phyloP scores from a whole-genome alignment of 2,329 filamentous ascomycete species.

The Didymella segeticola region DNA sequence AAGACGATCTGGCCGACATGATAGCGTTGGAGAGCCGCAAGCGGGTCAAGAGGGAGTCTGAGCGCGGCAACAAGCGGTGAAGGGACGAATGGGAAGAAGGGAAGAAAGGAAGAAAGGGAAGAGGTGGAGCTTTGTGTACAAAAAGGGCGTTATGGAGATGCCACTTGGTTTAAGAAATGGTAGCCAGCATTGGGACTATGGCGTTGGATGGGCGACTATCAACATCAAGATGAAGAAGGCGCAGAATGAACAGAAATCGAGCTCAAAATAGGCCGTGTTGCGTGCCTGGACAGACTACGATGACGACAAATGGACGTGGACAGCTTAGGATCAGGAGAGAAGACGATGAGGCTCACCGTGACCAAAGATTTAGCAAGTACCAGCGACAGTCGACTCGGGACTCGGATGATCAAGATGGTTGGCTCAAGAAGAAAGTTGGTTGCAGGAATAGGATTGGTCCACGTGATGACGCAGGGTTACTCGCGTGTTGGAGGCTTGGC shows the following conservation, averaged over 20 bases:
- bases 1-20: conserved; percentile 94
- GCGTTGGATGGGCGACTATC: conserved; percentile 32
- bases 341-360: conserved; percentile 15
- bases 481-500: conserved; percentile 17
- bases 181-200: conserved; percentile 35
- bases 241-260: conserved; percentile 38
- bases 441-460: too few relatives aligned
- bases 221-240: conserved; percentile 17
- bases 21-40: conserved; percentile 93
- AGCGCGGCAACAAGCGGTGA: conserved; percentile 68
- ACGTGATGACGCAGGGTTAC: conserved; percentile 11
- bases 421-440: too few relatives aligned
- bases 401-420: neutral
- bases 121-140: conserved; percentile 30
- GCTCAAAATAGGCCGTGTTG: conserved; percentile 22
- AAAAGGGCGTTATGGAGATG: conserved; percentile 37
- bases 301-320: too few relatives aligned
- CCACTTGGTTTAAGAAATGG: conserved; percentile 14
- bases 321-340: too few relatives aligned
- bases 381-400: too few relatives aligned
- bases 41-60: conserved; percentile 84
- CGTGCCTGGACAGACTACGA: too few relatives aligned
- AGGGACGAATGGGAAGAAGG: too few relatives aligned
- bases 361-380: conserved; percentile 2
- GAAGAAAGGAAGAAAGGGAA: conserved; percentile 24